Conservation (phyloP, 768 basidiomycete species). For the Collybia nuda region DNA sequence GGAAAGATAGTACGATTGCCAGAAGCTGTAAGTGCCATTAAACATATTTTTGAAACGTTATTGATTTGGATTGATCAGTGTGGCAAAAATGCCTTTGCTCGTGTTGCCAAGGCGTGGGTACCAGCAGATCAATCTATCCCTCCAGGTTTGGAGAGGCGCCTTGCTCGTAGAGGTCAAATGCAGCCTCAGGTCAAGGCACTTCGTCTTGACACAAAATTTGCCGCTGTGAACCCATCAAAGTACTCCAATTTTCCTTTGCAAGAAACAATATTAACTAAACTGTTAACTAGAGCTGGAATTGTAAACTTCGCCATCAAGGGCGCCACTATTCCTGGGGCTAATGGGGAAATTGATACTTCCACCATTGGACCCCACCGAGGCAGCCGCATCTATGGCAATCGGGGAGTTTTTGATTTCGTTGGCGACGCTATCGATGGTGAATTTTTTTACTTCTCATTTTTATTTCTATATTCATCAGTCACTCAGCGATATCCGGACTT, state of each 20-base stretch:
- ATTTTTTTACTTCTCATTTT: slow-evolving; percentile 3
- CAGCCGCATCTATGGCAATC: background rate
- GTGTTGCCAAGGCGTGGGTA: slow-evolving; percentile 33
- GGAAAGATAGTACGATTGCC: slow-evolving; percentile 55
- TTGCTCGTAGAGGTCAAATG: slow-evolving; percentile 23
- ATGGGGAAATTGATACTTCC: slow-evolving; percentile 13
- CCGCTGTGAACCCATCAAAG: slow-evolving; percentile 19
- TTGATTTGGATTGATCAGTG: slow-evolving; percentile 26
- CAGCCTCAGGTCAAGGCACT: slow-evolving; percentile 30
- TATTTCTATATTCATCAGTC: background rate
- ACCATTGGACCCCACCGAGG: slow-evolving; percentile 10
- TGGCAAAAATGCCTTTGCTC: slow-evolving; percentile 32
- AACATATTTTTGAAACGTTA: background rate
- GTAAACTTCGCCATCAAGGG: slow-evolving; percentile 24
- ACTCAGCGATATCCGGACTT: background rate
- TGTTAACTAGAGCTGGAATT: slow-evolving; percentile 10
- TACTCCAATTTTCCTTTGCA: background rate
- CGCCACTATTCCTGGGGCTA: slow-evolving; percentile 17
- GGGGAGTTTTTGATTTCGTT: slow-evolving; percentile 24
- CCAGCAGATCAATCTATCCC: slow-evolving; percentile 36
- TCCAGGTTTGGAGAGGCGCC: slow-evolving; percentile 12
- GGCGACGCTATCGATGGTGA: slow-evolving; percentile 21
- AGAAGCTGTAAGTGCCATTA: slow-evolving; percentile 37
- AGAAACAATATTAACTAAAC: background rate
- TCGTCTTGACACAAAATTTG: slow-evolving; percentile 36